These are phyloP conservation scores for Fonsecaea pugnacius DNA, from an alignment of 2,329 filamentous ascomycete genomes.

Conservation along the genomic window DNA sequence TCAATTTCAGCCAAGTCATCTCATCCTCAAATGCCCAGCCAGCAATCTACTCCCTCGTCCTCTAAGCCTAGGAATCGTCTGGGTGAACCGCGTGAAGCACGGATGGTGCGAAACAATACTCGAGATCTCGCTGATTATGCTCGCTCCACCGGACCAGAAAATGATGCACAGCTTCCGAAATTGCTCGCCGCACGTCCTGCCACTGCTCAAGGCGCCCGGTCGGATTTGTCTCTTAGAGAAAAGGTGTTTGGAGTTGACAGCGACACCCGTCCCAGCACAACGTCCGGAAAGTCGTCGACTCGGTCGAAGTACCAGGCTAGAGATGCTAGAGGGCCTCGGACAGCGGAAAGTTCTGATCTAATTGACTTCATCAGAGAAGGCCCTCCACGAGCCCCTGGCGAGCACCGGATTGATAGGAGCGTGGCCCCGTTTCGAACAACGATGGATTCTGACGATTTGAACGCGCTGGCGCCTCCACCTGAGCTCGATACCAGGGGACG, in stretches of 20 bases:
- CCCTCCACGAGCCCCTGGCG: conserved; percentile 62
- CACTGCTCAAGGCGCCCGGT: conserved; percentile 24
- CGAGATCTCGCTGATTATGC: conserved; percentile 89
- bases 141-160: conserved; percentile 76
- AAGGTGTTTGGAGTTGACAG: conserved; percentile 2
- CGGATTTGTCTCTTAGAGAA: conserved; percentile 4
- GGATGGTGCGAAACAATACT: conserved; percentile 66
- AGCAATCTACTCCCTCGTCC: conserved; percentile 22
- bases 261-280: conserved; percentile 25
- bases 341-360: conserved; percentile 77
- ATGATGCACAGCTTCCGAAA: conserved; percentile 40
- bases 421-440: conserved; percentile 84
- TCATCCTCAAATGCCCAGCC: conserved; percentile 9
- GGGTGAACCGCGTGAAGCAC: conserved; percentile 70
- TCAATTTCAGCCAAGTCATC: neutral
- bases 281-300: conserved; percentile 34
- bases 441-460: conserved; percentile 79
- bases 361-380: conserved; percentile 95
- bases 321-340: conserved; percentile 66
- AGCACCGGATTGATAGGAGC: conserved; percentile 76
- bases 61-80: conserved; percentile 39
- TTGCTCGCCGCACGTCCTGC: conserved; percentile 30
- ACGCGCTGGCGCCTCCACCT: conserved; percentile 41
- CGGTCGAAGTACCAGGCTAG: conserved; percentile 68
- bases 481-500: conserved; percentile 41